Conservation (phyloP, 2,329 filamentous ascomycete genomes). For the Fusarium newnesense region DNA sequence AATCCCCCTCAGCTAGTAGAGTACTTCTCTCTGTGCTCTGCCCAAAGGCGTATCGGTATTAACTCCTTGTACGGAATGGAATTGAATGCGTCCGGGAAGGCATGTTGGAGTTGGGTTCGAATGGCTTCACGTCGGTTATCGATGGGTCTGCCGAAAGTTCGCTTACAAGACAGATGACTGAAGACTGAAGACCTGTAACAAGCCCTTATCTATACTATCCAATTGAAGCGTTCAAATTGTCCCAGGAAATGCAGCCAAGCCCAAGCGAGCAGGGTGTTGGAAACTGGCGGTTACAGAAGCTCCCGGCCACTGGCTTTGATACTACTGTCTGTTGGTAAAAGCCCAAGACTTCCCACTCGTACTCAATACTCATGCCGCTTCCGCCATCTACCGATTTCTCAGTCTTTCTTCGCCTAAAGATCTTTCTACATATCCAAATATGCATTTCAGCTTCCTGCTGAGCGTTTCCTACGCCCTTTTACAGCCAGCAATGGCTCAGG, state of each 20-base stretch:
- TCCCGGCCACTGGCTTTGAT: not conserved
- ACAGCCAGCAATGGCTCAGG: not conserved
- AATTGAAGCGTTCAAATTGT: not conserved
- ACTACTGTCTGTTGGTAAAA: not conserved
- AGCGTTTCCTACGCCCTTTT: accelerated
- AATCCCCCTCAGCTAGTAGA: too few species aligned
- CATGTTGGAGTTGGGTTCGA: not conserved
- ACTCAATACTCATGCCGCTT: too few species aligned
- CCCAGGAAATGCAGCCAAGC: not conserved
- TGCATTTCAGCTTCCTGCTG: not conserved
- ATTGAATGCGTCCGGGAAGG: too few species aligned
- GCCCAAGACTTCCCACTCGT: not conserved
- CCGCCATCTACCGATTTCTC: not conserved
- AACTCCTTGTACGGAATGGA: accelerated
- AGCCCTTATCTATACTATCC: not conserved
- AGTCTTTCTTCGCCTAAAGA: accelerated
- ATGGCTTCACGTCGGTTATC: not conserved
- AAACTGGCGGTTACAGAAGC: not conserved
- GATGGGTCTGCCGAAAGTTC: too few species aligned
- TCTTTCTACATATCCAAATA: not conserved
- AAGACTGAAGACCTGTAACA: not conserved
- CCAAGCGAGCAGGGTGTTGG: not conserved
- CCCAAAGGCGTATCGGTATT: accelerated
- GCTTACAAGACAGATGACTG: not conserved
- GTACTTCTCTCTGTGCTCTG: accelerated